Evolutionary conservation across 306 rosid genomes (phyloP).

Genomic region (Sesbania bispinosa): DNA sequence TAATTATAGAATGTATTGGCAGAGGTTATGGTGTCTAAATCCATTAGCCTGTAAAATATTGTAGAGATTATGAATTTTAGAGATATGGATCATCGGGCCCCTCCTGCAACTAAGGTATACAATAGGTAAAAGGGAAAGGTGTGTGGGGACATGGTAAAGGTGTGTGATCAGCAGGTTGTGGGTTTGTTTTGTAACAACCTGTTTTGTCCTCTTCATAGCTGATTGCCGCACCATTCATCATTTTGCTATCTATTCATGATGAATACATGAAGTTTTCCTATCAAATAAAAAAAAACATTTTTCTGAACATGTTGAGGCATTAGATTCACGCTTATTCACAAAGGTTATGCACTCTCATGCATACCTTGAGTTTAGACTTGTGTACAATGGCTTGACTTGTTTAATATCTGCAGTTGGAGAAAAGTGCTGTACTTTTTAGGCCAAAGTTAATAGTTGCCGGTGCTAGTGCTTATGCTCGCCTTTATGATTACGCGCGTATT

Average conservation of each 20-base stretch:
- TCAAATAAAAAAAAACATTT: neutral
- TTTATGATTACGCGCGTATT: slow-evolving; percentile 86
- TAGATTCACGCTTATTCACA: neutral
- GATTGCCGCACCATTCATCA: neutral
- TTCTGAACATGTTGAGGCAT: neutral
- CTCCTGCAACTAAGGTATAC: neutral
- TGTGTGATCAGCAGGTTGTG: neutral
- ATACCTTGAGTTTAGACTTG: slow-evolving; percentile 5
- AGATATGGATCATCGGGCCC: neutral
- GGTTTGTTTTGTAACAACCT: slow-evolving; percentile 9
- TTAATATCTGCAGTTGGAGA: slow-evolving; percentile 71
- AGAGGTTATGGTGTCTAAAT: slow-evolving; percentile 10
- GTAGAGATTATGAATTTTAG: neutral
- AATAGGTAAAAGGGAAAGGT: neutral
- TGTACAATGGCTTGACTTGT: neutral
- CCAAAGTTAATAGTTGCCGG: slow-evolving; percentile 97
- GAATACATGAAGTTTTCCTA: neutral
- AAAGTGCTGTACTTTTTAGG: slow-evolving; percentile 89
- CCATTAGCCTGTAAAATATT: neutral
- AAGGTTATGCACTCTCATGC: neutral
- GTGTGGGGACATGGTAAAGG: neutral
- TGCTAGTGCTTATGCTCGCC: slow-evolving; percentile 98
- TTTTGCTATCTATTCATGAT: slow-evolving; percentile 21
- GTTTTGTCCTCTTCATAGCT: neutral
- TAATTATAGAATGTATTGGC: slow-evolving; percentile 9